Evolutionary conservation across 495 filamentous ascomycete species (phyloP), one percentile per base, ranked within the genome.

Genomic region (Annulohypoxylon moriforme): DNA sequence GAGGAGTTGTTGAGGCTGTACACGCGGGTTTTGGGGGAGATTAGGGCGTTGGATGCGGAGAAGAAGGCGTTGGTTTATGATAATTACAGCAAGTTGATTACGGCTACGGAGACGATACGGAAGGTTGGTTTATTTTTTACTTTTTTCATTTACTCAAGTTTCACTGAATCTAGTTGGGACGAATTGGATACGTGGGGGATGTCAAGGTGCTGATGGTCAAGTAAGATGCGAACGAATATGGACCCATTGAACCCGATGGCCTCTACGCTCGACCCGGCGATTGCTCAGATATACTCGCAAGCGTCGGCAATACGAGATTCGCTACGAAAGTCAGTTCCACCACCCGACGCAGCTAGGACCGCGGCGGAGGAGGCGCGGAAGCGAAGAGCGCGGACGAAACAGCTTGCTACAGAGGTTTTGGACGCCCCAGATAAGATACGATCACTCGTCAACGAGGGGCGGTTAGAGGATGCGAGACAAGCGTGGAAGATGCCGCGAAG

Each of bases 51-150:
- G 16, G 96, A 98, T 75, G 94, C 95, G 20, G 96, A 99, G 83
- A 89, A 93, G 75, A 99, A 99, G 80, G 94, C 96, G 22, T 83
- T 99, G 42, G 96, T 99, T 4, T 99, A 99, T 78, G 96, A 99
- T 79, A 99, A 99, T 78, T 99, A 98, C 79, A 93, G 89, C 68
- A 98, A 98, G 83, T 82, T 99, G 74, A 98, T 99, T 68, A 87
- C 89, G 16, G 96, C 96, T 14, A 98, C 96, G 13, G 94, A 97
- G 78, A 98, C 95, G 11, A 99, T 99, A 76, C 87, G 93, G 24
- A 91, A 90, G 77, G 88, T 84, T 82, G 0, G 85, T 70, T 10
- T 40, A 0, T 36, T 42, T 34, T 70, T 10, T 40, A 0, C 29
- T 42, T 34, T 42, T 44, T 58, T 38, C 44, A 52, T 27, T 9